phyloP scores from a whole-genome alignment of 148 eudicot genomes.

The Vaccinium darrowii region DNA sequence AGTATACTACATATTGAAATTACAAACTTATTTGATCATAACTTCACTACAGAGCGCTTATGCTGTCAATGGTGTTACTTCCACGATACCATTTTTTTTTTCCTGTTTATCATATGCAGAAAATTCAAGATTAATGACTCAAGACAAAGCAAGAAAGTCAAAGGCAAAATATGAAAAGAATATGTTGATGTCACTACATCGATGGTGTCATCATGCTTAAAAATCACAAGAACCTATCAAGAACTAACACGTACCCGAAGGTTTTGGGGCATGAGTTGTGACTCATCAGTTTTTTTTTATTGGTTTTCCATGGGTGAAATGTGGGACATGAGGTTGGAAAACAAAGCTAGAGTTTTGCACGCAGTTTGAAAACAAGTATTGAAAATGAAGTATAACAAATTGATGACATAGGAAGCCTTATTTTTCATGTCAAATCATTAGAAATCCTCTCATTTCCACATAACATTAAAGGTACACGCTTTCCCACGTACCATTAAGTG shows the following conservation, averaged over 20 bases:
- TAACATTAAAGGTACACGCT: slow-evolving; percentile 2
- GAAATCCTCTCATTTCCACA: background rate
- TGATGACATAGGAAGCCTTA: background rate
- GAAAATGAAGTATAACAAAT: slow-evolving; percentile 2
- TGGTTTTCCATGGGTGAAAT: background rate
- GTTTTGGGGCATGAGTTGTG: background rate
- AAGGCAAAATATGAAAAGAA: background rate
- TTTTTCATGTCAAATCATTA: background rate
- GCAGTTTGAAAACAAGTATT: background rate
- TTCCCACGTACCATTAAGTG: background rate
- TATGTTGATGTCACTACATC: background rate
- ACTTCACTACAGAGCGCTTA: background rate
- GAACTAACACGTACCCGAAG: slow-evolving; percentile 7
- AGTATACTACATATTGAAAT: background rate
- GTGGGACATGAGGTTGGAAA: background rate
- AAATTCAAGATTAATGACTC: background rate
- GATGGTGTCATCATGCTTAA: slow-evolving; percentile 2
- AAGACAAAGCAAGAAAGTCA: background rate
- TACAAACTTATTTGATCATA: background rate
- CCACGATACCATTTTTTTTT: background rate
- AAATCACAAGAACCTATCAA: slow-evolving; percentile 11
- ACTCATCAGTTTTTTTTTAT: background rate
- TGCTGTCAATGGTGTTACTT: background rate
- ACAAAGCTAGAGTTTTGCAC: background rate
- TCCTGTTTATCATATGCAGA: background rate